phyloP scores from a whole-genome alignment of 495 filamentous ascomycete genomes.

The Xanthoparmelia taractica region DNA sequence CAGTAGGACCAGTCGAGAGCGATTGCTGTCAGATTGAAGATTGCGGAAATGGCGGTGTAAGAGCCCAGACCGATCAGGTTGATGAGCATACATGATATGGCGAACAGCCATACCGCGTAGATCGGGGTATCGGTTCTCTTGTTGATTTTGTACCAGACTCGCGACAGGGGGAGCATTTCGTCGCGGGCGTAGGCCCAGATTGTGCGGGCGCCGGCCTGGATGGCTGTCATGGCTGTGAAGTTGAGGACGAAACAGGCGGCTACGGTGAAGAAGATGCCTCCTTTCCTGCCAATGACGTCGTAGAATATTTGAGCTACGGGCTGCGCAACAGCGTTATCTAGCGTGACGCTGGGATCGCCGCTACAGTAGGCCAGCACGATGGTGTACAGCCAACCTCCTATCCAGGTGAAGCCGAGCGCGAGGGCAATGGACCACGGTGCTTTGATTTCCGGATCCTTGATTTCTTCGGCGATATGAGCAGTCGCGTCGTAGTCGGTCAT shows the following conservation, averaged over 20 bases:
- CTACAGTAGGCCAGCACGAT: conserved; percentile 57
- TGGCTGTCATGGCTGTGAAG: conserved; percentile 54
- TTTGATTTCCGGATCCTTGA: conserved; percentile 49
- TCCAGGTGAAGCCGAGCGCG: conserved; percentile 54
- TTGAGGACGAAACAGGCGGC: conserved; percentile 51
- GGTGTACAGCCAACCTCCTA: conserved; percentile 54
- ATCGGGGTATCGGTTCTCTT: conserved; percentile 50
- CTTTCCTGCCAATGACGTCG: conserved; percentile 49
- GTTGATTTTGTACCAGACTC: conserved; percentile 48
- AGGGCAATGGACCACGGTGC: conserved; percentile 54
- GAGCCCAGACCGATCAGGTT: conserved; percentile 57
- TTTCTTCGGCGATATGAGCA: conserved; percentile 57
- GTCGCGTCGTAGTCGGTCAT: conserved; percentile 54
- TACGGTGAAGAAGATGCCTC: conserved; percentile 54
- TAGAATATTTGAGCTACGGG: conserved; percentile 60
- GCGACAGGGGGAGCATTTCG: conserved; percentile 47
- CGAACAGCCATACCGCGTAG: conserved; percentile 53
- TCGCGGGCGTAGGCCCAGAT: conserved; percentile 58
- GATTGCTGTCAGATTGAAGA: conserved; percentile 58
- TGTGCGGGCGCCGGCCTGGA: conserved; percentile 54
- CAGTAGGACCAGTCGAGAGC: conserved; percentile 57
- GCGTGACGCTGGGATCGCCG: conserved; percentile 43
- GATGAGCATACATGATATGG: conserved; percentile 49
- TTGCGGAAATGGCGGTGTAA: conserved; percentile 51
- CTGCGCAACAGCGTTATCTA: conserved; percentile 43